phyloP scores from a whole-genome alignment of 1,284 basidiomycete species.

The Wallemia hederae region DNA sequence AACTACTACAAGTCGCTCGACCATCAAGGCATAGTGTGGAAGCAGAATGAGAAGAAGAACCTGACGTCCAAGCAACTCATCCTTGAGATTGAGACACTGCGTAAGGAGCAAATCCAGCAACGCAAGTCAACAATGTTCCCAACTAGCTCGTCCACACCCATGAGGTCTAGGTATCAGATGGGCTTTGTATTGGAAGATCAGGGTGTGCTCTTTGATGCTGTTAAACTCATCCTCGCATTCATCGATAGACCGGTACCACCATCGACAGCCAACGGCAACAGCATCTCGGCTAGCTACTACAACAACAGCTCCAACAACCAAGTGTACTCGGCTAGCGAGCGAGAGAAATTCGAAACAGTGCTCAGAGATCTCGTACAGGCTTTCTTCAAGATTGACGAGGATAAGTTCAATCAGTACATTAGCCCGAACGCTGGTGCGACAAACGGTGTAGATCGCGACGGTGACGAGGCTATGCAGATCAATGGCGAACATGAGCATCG shows the following conservation, averaged over 20 bases:
- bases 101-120: constrained; percentile 39
- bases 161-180: constrained; percentile 30
- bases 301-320: constrained; percentile 27
- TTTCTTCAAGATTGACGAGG: constrained; percentile 42
- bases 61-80: constrained; percentile 74
- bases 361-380: constrained; percentile 57
- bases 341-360: constrained; percentile 56
- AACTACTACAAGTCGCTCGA: constrained; percentile 95
- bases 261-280: neutral
- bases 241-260: constrained; percentile 31
- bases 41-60: constrained; percentile 82
- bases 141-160: constrained; percentile 13
- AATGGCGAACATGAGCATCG: constrained; percentile 1
- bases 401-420: constrained; percentile 31
- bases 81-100: constrained; percentile 52
- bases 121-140: constrained; percentile 34
- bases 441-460: neutral
- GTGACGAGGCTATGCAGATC: neutral
- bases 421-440: neutral
- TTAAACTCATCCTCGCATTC: constrained; percentile 70
- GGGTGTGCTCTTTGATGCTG: constrained; percentile 51
- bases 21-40: constrained; percentile 83
- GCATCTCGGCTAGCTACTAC: neutral
- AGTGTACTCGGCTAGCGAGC: constrained; percentile 41
- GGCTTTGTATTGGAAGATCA: constrained; percentile 51